These are phyloP conservation scores for Jacaranda copaia DNA, from an alignment of 257 asterid species.

Conservation along the genomic window DNA sequence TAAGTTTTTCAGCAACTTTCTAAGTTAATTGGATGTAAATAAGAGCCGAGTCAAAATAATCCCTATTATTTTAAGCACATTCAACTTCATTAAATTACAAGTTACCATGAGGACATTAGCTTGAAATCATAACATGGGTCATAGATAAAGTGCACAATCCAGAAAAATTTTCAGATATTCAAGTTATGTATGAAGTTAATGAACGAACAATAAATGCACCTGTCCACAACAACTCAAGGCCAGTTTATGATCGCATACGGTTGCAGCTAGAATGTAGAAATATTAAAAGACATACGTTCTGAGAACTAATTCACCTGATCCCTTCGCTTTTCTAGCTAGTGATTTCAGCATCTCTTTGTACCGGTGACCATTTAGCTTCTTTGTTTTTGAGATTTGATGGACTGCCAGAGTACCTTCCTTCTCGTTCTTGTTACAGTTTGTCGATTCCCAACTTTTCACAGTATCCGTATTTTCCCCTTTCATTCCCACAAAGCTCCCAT, in stretches of 20 bases:
- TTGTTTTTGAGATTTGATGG: not conserved
- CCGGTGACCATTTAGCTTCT: slow-evolving; percentile 31
- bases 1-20: not conserved
- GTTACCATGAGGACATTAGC: not conserved
- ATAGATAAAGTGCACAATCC: not conserved
- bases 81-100: not conserved
- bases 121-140: not conserved
- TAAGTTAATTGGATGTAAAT: not conserved
- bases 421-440: not conserved
- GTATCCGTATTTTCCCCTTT: not conserved
- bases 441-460: not conserved
- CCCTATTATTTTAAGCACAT: not conserved
- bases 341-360: slow-evolving; percentile 36
- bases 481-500: not conserved
- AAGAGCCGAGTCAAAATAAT: not conserved
- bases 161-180: not conserved
- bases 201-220: not conserved
- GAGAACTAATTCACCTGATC: slow-evolving; percentile 33
- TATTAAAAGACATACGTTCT: not conserved
- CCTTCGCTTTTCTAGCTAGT: slow-evolving; percentile 5
- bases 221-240: not conserved
- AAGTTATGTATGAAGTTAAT: not conserved
- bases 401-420: slow-evolving; percentile 20
- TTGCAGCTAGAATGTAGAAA: not conserved
- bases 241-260: not conserved